Evolutionary conservation across 108 stramenopile species (phyloP), one percentile per base, ranked within the genome.

Genomic region (Discostella stelligeroides): DNA sequence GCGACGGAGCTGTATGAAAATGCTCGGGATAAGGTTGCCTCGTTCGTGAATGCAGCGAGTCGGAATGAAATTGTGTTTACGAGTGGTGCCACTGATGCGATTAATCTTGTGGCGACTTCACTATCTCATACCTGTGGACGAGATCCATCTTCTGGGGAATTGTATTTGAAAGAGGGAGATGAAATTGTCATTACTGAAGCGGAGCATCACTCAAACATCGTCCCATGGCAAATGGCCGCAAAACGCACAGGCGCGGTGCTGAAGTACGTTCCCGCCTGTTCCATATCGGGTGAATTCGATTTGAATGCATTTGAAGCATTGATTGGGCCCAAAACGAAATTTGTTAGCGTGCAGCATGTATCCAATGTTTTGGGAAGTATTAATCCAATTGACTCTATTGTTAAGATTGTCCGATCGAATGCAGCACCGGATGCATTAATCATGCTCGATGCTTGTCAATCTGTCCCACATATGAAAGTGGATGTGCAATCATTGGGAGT

Each of bases 121-220:
- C 27, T 79, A 21, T 76, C 70, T 17, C 84, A 85, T 37, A 89
- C 79, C 0, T 87, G 85, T 57, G 86, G 87, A 43, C 41, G 82
- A 45, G 30, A 60, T 0, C 71, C 76, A 7, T 40, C 81, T 9
- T 57, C 81, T 47, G 74, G 80, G 29, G 64, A 71, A 0, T 53
- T 64, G 47, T 46, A 50, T 37, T n/a, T 86, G 9, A 18, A 58
- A 14, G 55, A 58, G 28, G 98, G 94, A 24, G 96, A 97, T 63
- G 96, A 97, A 66, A 91, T 98, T 60, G 63, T 98, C 4, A 80
- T 96, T 17, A 92, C 93, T 5, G 92, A 89, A 59, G 80, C 92
- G 65, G 98, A 98, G 79, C 98, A 98, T 86, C 98, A 97, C 85
- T 86, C 91, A 64, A 97, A 97, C 74, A 79, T 98, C 49, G 94